phyloP scores from a whole-genome alignment of 805 yeast species.

The Saccharomycopsis synnaedendra region DNA sequence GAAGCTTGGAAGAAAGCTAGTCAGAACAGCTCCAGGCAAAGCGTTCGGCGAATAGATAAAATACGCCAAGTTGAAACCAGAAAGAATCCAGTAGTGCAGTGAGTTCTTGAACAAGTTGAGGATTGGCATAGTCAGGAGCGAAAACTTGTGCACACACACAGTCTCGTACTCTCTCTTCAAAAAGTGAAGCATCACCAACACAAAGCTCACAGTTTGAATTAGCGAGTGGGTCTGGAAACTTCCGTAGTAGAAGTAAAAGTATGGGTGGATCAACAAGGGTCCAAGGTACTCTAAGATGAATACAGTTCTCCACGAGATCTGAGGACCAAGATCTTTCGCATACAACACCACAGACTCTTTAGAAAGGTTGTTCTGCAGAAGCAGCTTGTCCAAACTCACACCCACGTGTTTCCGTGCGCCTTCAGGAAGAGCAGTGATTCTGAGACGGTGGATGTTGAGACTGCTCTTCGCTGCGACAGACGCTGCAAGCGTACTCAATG shows the following conservation, averaged over 20 bases:
- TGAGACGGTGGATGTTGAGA: constrained; percentile 39
- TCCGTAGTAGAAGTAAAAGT: constrained; percentile 41
- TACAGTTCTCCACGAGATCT: constrained; percentile 87
- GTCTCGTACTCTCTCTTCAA: constrained; percentile 86
- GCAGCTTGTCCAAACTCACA: constrained; percentile 18
- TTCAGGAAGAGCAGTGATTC: constrained; percentile 33
- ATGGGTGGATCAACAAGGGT: constrained; percentile 71
- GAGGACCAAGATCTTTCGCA: constrained; percentile 89
- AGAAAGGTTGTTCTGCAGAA: constrained; percentile 30
- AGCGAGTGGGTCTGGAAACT: constrained; percentile 27
- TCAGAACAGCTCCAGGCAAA: constrained; percentile 4
- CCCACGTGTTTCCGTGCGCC: constrained; percentile 23
- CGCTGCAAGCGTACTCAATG: constrained; percentile 32
- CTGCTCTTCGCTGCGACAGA: constrained; percentile 33
- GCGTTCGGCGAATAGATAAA: constrained; percentile 30
- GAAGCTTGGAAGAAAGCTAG: constrained; percentile 1
- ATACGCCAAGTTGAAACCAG: constrained; percentile 49
- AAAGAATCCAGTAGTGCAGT: constrained; percentile 85
- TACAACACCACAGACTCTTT: constrained; percentile 32
- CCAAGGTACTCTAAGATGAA: constrained; percentile 82
- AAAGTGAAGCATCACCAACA: constrained; percentile 62
- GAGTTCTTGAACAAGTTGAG: constrained; percentile 82
- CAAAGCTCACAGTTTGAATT: constrained; percentile 44
- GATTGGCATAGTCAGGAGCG: constrained; percentile 87
- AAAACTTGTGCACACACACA: constrained; percentile 70